Percentiles rank a stretch among this genome's conserved stretches.
phyloP scores from a whole-genome alignment of 176 grass and related monocot species.

The Bonia amplexicaulis region DNA sequence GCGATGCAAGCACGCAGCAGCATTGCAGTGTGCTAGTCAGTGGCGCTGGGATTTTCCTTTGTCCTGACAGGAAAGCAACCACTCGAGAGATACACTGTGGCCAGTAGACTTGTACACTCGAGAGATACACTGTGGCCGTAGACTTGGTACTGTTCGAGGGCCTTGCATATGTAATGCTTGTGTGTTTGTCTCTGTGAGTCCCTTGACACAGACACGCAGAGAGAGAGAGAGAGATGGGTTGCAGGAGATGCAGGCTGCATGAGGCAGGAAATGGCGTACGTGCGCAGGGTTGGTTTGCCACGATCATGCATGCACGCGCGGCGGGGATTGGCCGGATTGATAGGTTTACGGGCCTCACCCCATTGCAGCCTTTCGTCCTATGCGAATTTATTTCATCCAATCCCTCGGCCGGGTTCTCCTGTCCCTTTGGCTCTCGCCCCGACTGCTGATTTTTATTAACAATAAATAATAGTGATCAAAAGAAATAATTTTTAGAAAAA shows the following conservation, averaged over 20 bases:
- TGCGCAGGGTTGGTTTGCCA: slow-evolving; percentile 22
- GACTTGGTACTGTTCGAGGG: background rate
- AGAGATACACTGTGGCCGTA: background rate
- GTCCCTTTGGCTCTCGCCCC: background rate
- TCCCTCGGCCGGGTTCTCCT: background rate
- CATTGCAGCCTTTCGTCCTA: slow-evolving; percentile 3
- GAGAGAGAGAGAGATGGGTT: background rate
- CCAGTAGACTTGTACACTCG: background rate
- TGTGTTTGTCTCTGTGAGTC: background rate
- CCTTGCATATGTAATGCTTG: background rate
- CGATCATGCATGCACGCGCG: background rate
- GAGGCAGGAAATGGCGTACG: background rate
- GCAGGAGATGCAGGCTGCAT: background rate
- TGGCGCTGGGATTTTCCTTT: background rate
- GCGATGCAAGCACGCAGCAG: background rate
- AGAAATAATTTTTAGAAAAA: too few relatives aligned
- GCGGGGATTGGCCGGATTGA: background rate
- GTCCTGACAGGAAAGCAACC: slow-evolving; percentile 33
- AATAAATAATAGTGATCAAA: too few relatives aligned
- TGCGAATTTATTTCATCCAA: background rate
- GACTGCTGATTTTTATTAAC: too few relatives aligned
- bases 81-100: background rate
- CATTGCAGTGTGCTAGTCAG: background rate
- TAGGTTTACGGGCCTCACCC: background rate
- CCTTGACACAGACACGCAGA: background rate